Conservation (phyloP, 306 rosid species). For the Argentina anserina region DNA sequence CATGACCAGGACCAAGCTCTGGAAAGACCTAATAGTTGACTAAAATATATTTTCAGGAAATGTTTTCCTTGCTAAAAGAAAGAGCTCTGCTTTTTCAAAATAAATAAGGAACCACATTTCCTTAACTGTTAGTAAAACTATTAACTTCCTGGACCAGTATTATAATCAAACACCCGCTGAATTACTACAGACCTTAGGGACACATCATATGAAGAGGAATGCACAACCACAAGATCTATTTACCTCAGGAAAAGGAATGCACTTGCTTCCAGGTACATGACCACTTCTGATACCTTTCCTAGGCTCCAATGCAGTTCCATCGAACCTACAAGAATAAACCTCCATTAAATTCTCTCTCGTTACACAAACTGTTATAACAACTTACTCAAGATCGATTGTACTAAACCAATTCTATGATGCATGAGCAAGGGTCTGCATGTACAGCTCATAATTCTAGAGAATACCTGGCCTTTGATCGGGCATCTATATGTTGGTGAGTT, state of each 20-base stretch:
- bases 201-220: background rate
- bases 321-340: conserved; percentile 55
- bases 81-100: background rate
- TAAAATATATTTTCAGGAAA: background rate
- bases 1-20: background rate
- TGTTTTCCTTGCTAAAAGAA: background rate
- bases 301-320: conserved; percentile 74
- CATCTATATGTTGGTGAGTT: conserved; percentile 77
- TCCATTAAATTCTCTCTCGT: conserved; percentile 18
- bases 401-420: conserved; percentile 1
- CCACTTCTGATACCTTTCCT: conserved; percentile 89
- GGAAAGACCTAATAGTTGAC: background rate
- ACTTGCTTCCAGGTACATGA: conserved; percentile 91
- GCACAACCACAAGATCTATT: conserved; percentile 8
- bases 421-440: no score
- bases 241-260: conserved; percentile 81
- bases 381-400: background rate
- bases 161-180: background rate
- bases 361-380: background rate
- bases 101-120: background rate
- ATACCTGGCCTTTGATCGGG: conserved; percentile 90
- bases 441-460: background rate
- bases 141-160: background rate
- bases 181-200: background rate
- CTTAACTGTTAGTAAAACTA: background rate